Evolutionary conservation across 306 rosid species (phyloP).

Genomic region (Herpetospermum pedunculosum): DNA sequence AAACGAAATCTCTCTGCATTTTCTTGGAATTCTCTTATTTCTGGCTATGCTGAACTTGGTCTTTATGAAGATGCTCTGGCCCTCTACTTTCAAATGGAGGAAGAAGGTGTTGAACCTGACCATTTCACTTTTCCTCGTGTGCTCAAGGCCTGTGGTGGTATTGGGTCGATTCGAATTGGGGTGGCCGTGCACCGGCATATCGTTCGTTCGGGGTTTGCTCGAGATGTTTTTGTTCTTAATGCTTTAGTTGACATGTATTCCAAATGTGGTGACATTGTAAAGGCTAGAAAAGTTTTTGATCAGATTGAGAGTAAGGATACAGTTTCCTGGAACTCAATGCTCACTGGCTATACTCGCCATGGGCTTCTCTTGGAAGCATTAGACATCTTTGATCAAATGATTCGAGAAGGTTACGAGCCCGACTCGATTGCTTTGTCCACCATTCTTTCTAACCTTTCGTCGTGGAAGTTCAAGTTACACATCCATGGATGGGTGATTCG

Average conservation of each 20-base stretch:
- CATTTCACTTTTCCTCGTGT: conserved; percentile 64
- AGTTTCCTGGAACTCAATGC: conserved; percentile 86
- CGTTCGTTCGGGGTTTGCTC: conserved; percentile 47
- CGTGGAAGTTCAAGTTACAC: conserved; percentile 33
- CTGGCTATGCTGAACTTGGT: conserved; percentile 63
- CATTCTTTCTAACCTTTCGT: conserved; percentile 29
- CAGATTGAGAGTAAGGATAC: conserved; percentile 40
- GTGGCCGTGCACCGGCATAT: conserved; percentile 63
- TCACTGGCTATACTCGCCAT: conserved; percentile 53
- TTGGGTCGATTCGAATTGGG: conserved; percentile 62
- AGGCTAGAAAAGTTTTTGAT: conserved; percentile 53
- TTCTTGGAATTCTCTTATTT: conserved; percentile 78
- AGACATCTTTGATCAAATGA: conserved; percentile 37
- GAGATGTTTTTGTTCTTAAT: conserved; percentile 63
- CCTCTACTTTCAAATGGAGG: conserved; percentile 84
- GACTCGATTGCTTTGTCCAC: conserved; percentile 55
- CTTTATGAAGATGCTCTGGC: conserved; percentile 70
- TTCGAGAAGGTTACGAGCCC: conserved; percentile 39
- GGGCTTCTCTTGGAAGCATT: conserved; percentile 49
- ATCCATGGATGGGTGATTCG: conserved; percentile 76
- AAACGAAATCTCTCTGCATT: conserved; percentile 38
- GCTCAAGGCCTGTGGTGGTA: conserved; percentile 70
- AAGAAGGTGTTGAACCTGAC: conserved; percentile 65
- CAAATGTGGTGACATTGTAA: conserved; percentile 82
- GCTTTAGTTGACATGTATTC: conserved; percentile 82